phyloP scores from a whole-genome alignment of 805 yeast genomes.

The Brettanomyces sp. region DNA sequence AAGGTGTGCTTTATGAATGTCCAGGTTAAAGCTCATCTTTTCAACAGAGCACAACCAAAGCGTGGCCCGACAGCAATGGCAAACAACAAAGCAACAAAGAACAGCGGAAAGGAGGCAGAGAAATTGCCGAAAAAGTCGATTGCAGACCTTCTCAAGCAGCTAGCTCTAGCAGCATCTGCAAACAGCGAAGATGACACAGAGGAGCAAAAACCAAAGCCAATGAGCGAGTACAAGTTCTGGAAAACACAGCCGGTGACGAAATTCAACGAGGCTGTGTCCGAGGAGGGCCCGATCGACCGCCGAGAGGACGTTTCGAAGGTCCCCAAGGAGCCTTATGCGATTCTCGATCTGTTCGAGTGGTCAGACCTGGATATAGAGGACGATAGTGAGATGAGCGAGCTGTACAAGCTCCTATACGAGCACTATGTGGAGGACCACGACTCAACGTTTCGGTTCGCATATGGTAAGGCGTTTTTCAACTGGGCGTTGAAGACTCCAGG shows the following conservation, averaged over 20 bases:
- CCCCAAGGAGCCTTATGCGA: conserved; percentile 58
- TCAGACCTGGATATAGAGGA: conserved; percentile 57
- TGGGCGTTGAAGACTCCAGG: conserved; percentile 97
- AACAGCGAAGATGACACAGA: conserved; percentile 37
- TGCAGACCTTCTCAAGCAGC: conserved; percentile 49
- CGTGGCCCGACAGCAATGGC: not conserved
- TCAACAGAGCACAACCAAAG: no score
- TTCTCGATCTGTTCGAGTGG: conserved; percentile 85
- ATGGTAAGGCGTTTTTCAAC: conserved; percentile 68
- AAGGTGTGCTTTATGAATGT: no score
- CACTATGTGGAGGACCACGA: conserved; percentile 94
- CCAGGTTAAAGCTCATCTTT: no score
- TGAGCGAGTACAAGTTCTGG: conserved; percentile 95
- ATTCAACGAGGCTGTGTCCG: conserved; percentile 54
- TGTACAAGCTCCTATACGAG: conserved; percentile 70
- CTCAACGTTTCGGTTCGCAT: conserved; percentile 85
- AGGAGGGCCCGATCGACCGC: conserved; percentile 77
- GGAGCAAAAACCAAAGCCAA: conserved; percentile 55
- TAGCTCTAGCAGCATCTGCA: conserved; percentile 40
- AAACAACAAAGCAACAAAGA: not conserved
- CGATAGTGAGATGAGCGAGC: conserved; percentile 56
- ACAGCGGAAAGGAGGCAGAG: not conserved
- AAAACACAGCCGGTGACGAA: conserved; percentile 90
- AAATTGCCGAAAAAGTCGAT: not conserved
- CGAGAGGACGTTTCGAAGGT: conserved; percentile 63